Percentiles rank a stretch among this genome's conserved stretches.
These are phyloP conservation scores for Brassica carinata DNA, from an alignment of 345 rosid genomes.

Conservation along the genomic window DNA sequence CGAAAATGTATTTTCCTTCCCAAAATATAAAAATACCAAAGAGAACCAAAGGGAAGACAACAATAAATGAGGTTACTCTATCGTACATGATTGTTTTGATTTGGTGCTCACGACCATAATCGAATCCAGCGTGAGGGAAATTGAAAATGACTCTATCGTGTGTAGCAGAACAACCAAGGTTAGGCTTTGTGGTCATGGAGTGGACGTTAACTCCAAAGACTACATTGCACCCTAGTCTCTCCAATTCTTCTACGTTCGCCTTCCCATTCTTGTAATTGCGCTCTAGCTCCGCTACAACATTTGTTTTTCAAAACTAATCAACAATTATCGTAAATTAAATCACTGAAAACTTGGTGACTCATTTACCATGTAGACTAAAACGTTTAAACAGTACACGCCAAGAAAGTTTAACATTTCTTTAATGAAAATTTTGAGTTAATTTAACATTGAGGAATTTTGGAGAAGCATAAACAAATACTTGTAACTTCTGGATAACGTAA, in stretches of 20 bases:
- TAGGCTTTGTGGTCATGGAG: conserved; percentile 29
- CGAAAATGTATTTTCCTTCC: background rate
- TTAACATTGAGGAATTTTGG: too few species aligned
- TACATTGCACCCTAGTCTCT: conserved; percentile 36
- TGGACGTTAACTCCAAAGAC: conserved; percentile 40
- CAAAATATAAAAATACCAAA: background rate
- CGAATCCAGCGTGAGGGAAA: conserved; percentile 48
- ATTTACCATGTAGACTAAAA: background rate
- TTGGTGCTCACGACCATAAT: conserved; percentile 21
- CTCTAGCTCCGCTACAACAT: conserved; percentile 23
- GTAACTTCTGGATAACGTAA: too few species aligned
- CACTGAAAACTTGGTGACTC: background rate
- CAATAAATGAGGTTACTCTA: background rate
- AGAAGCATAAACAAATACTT: too few species aligned
- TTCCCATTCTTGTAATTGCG: conserved; percentile 21
- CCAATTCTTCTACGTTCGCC: conserved; percentile 31
- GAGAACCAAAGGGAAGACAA: background rate
- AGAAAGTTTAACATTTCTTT: too few species aligned
- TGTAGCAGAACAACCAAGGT: background rate
- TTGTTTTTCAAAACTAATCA: background rate
- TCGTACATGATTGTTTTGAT: conserved; percentile 22
- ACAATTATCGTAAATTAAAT: background rate
- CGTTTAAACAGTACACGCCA: background rate
- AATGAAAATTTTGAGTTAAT: too few species aligned
- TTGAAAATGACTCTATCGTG: conserved; percentile 47